Base-by-base conservation (phyloP, 2,329 filamentous ascomycete genomes). In the Metarhizium sp. region DNA sequence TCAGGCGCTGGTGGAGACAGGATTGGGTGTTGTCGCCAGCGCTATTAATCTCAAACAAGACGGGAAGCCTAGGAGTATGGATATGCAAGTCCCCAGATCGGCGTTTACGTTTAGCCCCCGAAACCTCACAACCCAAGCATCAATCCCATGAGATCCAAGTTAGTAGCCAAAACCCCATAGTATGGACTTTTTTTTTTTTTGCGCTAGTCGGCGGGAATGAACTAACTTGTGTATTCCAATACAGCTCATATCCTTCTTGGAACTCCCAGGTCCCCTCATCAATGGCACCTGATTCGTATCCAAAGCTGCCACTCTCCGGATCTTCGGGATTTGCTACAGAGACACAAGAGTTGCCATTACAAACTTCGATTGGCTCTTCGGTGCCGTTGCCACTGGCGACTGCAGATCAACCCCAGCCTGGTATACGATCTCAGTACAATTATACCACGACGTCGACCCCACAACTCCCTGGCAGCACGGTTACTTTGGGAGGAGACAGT, bases 1-100 rank as follows among this genome's bases (percentile, higher is more conserved):
- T 45, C 92, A 94, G 67, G 85, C 84, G 40, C 73, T 85, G 50
- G 81, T 84, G n/a, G 81, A 84, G 66, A 83, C 79, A 0, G 81
- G 81, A 2, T 64, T 84, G 36, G 80, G 81, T 6, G 81, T 84
- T 57, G 80, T 84, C 48, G 80, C 81, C 5, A 80, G 81, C 6
- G 76, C 80, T 10, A 64, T 83, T 46, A 71, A 73, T 2, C 73
- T 78, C 50, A 83, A 83, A 65, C 76, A 79, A 54, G 80, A 82
- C 53, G 69, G 71, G 29, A 81, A 82, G 64, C 66, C 76, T 4
- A 72, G 79, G 51, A 64, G 64, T 43, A 65, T 81, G 38, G 79
- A 81, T 57, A 69, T 82, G 60, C 79, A 82, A 58, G 67, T 81
- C 54, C 80, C 81, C 4, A 73, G 80, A 55, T 76, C 79, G 5